A percentile compares a stretch with the other conserved stretches of the same genome.
Conservation (phyloP, 2,329 filamentous ascomycete species). For the Thyridium curvatum region DNA sequence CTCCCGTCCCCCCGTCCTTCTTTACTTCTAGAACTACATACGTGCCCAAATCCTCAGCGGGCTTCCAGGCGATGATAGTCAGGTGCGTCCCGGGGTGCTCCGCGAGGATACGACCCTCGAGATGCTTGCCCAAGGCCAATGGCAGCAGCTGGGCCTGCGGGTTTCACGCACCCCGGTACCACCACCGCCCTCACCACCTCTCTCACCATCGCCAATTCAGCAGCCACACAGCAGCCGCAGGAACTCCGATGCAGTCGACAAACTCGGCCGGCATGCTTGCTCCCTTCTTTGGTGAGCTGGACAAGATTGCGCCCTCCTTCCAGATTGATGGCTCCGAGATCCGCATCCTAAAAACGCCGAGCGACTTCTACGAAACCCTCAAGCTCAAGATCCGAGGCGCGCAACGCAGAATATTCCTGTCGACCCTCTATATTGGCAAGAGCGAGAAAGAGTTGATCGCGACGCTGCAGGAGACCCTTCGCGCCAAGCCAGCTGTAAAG, state of each 20-base stretch:
- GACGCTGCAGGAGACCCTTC: conserved; percentile 69
- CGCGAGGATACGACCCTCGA: conserved; percentile 11
- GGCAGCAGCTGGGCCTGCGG: too few relatives aligned
- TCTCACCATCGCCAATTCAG: conserved; percentile 1
- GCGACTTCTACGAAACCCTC: conserved; percentile 86
- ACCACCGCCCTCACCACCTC: conserved; percentile 1
- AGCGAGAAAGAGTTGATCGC: conserved; percentile 83
- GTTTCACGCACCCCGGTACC: neutral
- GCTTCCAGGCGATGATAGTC: conserved; percentile 21
- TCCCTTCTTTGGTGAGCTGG: conserved; percentile 64
- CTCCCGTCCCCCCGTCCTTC: too few relatives aligned
- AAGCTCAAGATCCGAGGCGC: conserved; percentile 88
- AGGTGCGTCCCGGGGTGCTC: conserved; percentile 23
- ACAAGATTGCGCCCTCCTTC: conserved; percentile 86
- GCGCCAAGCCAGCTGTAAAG: conserved; percentile 66
- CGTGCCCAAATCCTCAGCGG: too few relatives aligned
- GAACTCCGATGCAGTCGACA: conserved; percentile 5
- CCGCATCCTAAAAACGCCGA: conserved; percentile 68
- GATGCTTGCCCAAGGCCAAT: too few relatives aligned
- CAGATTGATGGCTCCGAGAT: conserved; percentile 78
- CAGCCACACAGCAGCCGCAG: too few relatives aligned
- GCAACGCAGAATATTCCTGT: conserved; percentile 76
- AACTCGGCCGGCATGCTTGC: conserved; percentile 36
- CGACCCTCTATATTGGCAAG: conserved; percentile 95
- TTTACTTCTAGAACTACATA: too few relatives aligned